Evolutionary conservation across 495 filamentous ascomycete species (phyloP).

Genomic region (Trichoderma reesei): DNA sequence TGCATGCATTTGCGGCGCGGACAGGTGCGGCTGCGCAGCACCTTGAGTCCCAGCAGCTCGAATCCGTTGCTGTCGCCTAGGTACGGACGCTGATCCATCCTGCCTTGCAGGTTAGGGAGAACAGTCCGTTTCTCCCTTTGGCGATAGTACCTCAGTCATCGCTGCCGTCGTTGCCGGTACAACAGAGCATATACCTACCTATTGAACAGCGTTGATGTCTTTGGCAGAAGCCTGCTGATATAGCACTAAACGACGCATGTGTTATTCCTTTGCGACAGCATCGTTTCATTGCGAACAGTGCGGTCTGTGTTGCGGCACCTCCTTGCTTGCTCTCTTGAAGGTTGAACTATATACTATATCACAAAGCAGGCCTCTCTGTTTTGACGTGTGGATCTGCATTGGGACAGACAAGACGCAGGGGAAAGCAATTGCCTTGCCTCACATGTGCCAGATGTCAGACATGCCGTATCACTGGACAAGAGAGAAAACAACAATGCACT

Average conservation of each 20-base stretch:
- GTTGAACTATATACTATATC: no score
- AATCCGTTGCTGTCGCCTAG: neutral
- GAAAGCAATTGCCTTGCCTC: neutral
- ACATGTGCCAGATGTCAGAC: slow-evolving; percentile 1
- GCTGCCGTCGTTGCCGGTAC: neutral
- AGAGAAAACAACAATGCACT: neutral
- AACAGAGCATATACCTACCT: neutral
- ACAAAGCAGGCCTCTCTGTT: neutral
- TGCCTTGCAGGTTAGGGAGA: neutral
- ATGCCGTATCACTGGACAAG: neutral
- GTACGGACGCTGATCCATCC: neutral
- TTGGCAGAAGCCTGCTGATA: neutral
- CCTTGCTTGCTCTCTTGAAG: neutral
- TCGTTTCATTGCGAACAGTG: neutral
- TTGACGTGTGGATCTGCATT: neutral
- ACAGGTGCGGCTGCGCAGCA: neutral
- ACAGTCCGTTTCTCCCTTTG: no score
- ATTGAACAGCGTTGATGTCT: neutral
- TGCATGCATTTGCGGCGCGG: neutral
- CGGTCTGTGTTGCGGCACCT: neutral
- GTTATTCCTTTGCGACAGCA: neutral
- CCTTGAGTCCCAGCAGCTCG: neutral
- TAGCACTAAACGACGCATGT: neutral
- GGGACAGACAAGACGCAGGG: neutral
- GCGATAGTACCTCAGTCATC: no score